phyloP scores from a whole-genome alignment of 352 stramenopile species.

The Plasmopara muralis region DNA sequence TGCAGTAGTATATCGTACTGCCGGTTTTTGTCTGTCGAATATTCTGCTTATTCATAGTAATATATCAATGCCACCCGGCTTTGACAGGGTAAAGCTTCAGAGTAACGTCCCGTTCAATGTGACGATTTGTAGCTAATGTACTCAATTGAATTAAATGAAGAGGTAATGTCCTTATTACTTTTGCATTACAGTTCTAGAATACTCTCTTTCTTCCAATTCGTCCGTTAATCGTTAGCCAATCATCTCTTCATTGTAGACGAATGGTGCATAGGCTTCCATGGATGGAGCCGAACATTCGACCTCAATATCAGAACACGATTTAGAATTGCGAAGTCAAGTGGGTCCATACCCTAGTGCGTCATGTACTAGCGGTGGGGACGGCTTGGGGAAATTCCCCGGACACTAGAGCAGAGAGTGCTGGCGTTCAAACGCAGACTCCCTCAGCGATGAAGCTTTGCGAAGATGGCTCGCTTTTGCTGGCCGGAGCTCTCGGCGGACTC shows the following conservation, averaged over 20 bases:
- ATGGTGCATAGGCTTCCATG: slow-evolving; percentile 13
- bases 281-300: not conserved
- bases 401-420: slow-evolving; percentile 84
- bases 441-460: slow-evolving; percentile 52
- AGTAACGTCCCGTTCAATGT: too few relatives aligned
- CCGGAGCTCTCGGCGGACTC: slow-evolving; percentile 40
- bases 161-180: too few relatives aligned
- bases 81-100: too few relatives aligned
- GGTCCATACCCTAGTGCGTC: slow-evolving; percentile 18
- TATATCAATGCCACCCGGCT: too few relatives aligned
- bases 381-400: slow-evolving; percentile 89
- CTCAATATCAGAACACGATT: slow-evolving; percentile 76
- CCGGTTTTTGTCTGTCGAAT: too few relatives aligned
- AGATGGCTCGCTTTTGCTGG: slow-evolving; percentile 32
- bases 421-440: slow-evolving; percentile 74
- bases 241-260: slow-evolving; percentile 4
- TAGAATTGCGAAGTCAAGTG: slow-evolving; percentile 90
- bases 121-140: too few relatives aligned
- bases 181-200: too few relatives aligned
- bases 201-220: too few relatives aligned
- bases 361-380: slow-evolving; percentile 22
- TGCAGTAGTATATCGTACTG: too few relatives aligned
- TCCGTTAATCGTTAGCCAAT: slow-evolving; percentile 5
- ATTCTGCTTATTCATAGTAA: too few relatives aligned
- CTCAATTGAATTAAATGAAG: too few relatives aligned